Base-by-base conservation (phyloP, 2,329 filamentous ascomycete species). In the Fusarium kyushuense region DNA sequence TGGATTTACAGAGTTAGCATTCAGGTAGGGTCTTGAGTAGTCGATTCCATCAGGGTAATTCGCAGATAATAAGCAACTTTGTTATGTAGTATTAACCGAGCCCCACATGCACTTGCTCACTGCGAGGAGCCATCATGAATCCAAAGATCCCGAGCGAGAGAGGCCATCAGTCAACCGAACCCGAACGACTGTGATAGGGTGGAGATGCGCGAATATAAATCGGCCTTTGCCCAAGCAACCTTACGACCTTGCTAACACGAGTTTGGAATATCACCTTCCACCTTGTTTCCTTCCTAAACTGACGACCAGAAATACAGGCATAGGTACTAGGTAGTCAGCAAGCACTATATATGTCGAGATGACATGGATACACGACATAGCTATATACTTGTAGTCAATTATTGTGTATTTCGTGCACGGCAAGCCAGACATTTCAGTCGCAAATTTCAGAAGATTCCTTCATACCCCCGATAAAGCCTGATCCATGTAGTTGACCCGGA, bases 151-250 rank as follows among this genome's bases (percentile, higher is more conserved):
- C 61, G 56, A 54, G 45, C 21, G n/a, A 47, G 47, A 62, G 45
- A n/a, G n/a, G 42, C 29, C 51, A 33, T 27, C 32, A 35, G 41
- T 61, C 40, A 61, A 51, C 61, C 36, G 36, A 55, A 56, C 51
- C 70, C 65, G 61, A 52, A 63, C 40, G 46, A 58, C 70, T 63
- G 57, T 74, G 58, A 74, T 66, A 59, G 64, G 69, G 76, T 77
- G 76, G 76, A 69, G 74, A 72, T 77, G 76, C 76, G 75, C 76
- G 76, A 78, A 78, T 77, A 77, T 77, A 73, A 73, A 65, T 75
- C 74, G 75, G 73, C 72, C 73, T 58, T 67, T 59, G n/a, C 48
- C 53, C 43, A 30, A 35, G 46, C 25, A 27, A 29, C 47, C 32
- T 27, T 47, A 13, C 63, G 19, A 38, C 51, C 52, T 54, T 69